Base-by-base conservation (phyloP, 345 rosid species). In the Excoecaria cochinchinensis region DNA sequence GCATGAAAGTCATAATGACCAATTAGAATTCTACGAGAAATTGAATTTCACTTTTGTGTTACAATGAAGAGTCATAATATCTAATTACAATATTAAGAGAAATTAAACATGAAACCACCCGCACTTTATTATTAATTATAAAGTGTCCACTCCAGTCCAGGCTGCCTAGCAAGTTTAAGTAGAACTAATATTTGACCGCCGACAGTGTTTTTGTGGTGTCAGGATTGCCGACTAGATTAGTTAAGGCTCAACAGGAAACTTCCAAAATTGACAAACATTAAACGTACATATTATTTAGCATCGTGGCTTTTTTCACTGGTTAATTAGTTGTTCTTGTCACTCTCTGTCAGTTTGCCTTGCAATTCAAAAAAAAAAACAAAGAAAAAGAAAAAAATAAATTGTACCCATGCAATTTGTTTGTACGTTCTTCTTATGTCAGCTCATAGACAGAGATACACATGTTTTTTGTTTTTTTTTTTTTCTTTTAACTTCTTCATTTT, bases 161-260 rank as follows among this genome's bases (percentile, higher is more conserved):
- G 48, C 9, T 5, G 8, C 9, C 48, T 57, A 8, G n/a, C 31
- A n/a, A n/a, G 11, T 9, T 6, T 14, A 36, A 0, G 53, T 52
- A 12, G 16, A 70, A 70, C 61, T 39, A 70, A 48, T 13, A 5
- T 24, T 55, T 55, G 73, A 70, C 63, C 48, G 39, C 51, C 14
- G 17, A 55, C 63, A n/a, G 25, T 39, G 16, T 44, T 21, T 70
- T 39, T 39, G 2, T 19, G 16, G 10, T 38, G 73, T 69, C 50
- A 52, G 17, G 38, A 71, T 74, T 56, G 75, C 82, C 75, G 67
- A 46, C 75, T 64, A 31, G 47, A 65, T 46, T 62, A 7, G 67
- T 69, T 74, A 40, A 4, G 50, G 21, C 72, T 64, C 78, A 70
- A 57, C 67, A 65, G 64, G 63, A 36, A 70, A 8, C 11, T 24